phyloP scores from a whole-genome alignment of 2,329 filamentous ascomycete species.

The Chrysoporthe austroafricana region DNA sequence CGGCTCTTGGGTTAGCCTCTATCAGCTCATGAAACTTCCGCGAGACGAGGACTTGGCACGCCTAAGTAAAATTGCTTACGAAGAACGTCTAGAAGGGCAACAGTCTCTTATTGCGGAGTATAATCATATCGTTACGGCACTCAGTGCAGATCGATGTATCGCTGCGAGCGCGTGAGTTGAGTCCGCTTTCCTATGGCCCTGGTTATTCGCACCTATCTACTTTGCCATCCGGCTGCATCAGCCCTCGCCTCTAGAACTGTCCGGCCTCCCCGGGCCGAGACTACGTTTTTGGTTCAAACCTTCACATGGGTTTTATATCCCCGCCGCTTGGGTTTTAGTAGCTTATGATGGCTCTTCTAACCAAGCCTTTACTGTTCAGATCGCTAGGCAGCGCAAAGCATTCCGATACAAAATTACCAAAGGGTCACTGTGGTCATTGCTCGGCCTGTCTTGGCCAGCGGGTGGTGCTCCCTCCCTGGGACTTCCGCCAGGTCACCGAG shows the following conservation, averaged over 20 bases:
- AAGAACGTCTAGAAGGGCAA: not conserved
- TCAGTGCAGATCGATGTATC: not conserved
- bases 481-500: too few species aligned
- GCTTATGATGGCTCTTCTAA: not conserved
- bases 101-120: not conserved
- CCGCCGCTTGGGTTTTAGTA: not conserved
- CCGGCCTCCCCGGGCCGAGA: not conserved
- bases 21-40: not conserved
- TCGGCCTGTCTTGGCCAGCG: not conserved
- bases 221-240: not conserved
- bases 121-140: not conserved
- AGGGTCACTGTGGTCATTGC: not conserved
- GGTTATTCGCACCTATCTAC: not conserved
- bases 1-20: not conserved
- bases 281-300: not conserved
- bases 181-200: not conserved
- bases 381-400: not conserved
- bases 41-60: not conserved
- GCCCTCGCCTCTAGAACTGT: not conserved
- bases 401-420: not conserved
- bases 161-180: not conserved
- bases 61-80: not conserved
- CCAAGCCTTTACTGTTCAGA: not conserved
- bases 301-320: not conserved
- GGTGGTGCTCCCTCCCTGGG: not conserved